phyloP scores from a whole-genome alignment of 2,329 filamentous ascomycete genomes.

The Thermothelomyces thermophilus region DNA sequence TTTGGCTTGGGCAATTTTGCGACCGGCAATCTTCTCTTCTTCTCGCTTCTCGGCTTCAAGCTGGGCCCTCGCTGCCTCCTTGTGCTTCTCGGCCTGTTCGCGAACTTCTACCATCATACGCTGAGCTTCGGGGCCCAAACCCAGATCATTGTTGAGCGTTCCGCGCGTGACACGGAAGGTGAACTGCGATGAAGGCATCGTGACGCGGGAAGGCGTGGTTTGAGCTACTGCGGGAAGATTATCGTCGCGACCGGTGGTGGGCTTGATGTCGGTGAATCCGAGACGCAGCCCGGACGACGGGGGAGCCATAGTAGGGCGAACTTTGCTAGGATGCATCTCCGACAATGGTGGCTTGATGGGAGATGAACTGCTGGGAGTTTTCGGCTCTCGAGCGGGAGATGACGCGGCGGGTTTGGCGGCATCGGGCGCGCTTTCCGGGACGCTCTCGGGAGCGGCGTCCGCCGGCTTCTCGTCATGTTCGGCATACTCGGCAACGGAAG shows the following conservation, averaged over 20 bases:
- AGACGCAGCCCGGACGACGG: conserved; percentile 74
- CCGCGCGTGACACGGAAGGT: conserved; percentile 56
- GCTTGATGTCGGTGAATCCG: conserved; percentile 71
- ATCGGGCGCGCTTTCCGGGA: not conserved
- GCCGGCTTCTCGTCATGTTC: conserved; percentile 38
- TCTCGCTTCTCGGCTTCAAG: conserved; percentile 48
- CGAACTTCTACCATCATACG: conserved; percentile 61
- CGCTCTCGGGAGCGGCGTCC: conserved; percentile 8
- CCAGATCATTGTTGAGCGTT: conserved; percentile 34
- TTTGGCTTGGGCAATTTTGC: conserved; percentile 75
- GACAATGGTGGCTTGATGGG: conserved; percentile 63
- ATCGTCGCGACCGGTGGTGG: conserved; percentile 41
- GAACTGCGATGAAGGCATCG: conserved; percentile 52
- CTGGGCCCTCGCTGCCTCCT: conserved; percentile 58
- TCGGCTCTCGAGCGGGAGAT: conserved; percentile 32
- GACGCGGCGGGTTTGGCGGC: conserved; percentile 31
- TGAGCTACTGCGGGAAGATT: conserved; percentile 40
- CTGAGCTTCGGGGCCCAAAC: conserved; percentile 56
- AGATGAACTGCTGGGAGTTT: conserved; percentile 58
- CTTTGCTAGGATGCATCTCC: conserved; percentile 89
- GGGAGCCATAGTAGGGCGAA: conserved; percentile 67
- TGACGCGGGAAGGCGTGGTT: conserved; percentile 58
- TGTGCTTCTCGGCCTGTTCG: conserved; percentile 64
- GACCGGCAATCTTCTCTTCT: conserved; percentile 40
- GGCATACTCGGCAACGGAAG: conserved; percentile 39